phyloP scores from a whole-genome alignment of 106 monocot genomes.

The Acorus calamus region DNA sequence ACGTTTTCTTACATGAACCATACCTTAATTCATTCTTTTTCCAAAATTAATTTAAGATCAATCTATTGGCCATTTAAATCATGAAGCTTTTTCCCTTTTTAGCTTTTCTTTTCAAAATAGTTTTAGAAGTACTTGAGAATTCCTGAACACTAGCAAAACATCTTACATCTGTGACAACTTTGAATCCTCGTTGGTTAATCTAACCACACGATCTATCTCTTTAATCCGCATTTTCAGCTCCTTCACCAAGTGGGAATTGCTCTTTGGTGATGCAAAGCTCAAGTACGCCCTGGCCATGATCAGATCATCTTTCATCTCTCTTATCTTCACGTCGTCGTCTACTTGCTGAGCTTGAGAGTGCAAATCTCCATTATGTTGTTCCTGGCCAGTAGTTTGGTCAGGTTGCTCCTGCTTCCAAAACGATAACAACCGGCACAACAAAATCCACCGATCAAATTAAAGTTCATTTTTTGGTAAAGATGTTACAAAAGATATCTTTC shows the following conservation, averaged over 20 bases:
- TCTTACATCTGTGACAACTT: slow-evolving; percentile 50
- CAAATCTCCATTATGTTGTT: background rate
- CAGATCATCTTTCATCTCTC: slow-evolving; percentile 71
- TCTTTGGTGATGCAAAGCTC: slow-evolving; percentile 53
- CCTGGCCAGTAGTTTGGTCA: slow-evolving; percentile 1
- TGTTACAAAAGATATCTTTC: too few relatives aligned
- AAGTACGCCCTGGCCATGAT: slow-evolving; percentile 77
- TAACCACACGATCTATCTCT: slow-evolving; percentile 54
- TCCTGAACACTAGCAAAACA: too few relatives aligned
- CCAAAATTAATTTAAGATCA: too few relatives aligned
- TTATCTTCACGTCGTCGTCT: slow-evolving; percentile 41
- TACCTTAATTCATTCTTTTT: too few relatives aligned
- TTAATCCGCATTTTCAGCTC: slow-evolving; percentile 82
- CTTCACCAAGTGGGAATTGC: slow-evolving; percentile 61
- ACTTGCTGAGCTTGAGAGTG: slow-evolving; percentile 5
- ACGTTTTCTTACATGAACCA: too few relatives aligned
- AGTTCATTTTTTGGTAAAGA: background rate
- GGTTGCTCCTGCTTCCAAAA: slow-evolving; percentile 1
- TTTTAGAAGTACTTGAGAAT: too few relatives aligned
- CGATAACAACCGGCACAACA: background rate
- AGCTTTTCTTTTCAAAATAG: too few relatives aligned
- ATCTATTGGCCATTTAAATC: too few relatives aligned
- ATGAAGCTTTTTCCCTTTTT: too few relatives aligned
- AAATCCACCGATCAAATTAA: background rate
- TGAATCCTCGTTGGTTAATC: slow-evolving; percentile 44